Evolutionary conservation across 2,329 filamentous ascomycete genomes (phyloP).

Genomic region (Exophiala sideris): DNA sequence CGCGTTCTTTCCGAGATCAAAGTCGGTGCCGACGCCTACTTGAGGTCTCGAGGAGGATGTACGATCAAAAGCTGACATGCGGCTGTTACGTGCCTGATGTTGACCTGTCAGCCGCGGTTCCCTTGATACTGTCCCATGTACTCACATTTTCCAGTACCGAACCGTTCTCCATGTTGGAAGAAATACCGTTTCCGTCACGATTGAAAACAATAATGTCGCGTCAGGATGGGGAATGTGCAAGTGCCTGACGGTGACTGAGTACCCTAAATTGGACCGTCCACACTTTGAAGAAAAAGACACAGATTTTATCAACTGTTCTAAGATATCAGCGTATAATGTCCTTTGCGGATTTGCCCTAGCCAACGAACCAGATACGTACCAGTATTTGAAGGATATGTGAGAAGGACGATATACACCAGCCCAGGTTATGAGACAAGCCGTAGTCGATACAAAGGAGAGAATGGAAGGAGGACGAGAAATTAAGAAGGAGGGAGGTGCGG

Average conservation of each 20-base stretch:
- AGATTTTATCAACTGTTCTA: neutral
- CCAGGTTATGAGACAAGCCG: slow-evolving; percentile 18
- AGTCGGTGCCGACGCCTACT: slow-evolving; percentile 39
- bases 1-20: slow-evolving; percentile 42
- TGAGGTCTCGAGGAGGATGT: slow-evolving; percentile 14
- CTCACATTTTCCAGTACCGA: slow-evolving; percentile 39
- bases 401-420: slow-evolving; percentile 22
- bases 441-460: slow-evolving; percentile 18
- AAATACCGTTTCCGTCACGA: slow-evolving; percentile 28
- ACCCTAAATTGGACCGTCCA: no score
- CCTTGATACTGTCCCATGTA: slow-evolving; percentile 5
- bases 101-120: slow-evolving; percentile 4
- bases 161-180: slow-evolving; percentile 37
- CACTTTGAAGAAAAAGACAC: neutral
- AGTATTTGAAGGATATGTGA: slow-evolving; percentile 22
- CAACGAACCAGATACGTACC: slow-evolving; percentile 6
- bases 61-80: slow-evolving; percentile 11
- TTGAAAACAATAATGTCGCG: no score
- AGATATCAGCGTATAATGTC: neutral
- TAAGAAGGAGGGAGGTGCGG: slow-evolving; percentile 20
- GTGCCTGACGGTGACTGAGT: neutral
- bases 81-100: slow-evolving; percentile 12
- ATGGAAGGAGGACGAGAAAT: slow-evolving; percentile 24
- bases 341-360: neutral
- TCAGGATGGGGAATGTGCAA: neutral